Evolutionary conservation across 2,329 filamentous ascomycete genomes (phyloP), one percentile per base, ranked within the genome.

Genomic region (Neofusicoccum laricinum): DNA sequence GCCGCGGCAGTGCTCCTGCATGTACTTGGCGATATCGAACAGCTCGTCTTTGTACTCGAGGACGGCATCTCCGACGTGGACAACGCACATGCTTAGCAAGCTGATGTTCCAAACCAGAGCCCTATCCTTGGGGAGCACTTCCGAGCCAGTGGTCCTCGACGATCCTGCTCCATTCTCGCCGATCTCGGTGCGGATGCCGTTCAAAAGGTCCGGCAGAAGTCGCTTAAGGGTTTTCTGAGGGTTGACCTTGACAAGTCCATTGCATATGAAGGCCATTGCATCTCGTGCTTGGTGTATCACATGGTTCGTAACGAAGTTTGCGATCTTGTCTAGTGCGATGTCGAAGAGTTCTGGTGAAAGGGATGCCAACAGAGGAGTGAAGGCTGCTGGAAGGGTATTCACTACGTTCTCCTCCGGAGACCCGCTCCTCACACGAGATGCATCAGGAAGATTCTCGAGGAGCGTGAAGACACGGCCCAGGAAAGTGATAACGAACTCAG

Each of bases 251-350:
- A 95, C 97, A 25, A 99, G 84, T 0, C 92, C 91, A 76, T 97
- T 98, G 78, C 94, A 91, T 62, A 98, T 98, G 84, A 97, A 99
- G 1, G 96, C 95, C 90, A 99, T 97, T 7, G 95, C 94, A 81
- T 99, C 95, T 68, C 94, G 85, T 61, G 95, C 94, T 78, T 98
- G 95, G 71, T 99, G 93, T 17, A 99, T 94, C 55, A 99, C 95
- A 79, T 98, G 95, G 67, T 91, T 91, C 1, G 91, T 89, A 30
- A 97, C 90, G 75, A 99, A 99, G 36, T 91, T 87, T 2, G 93
- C 90, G 70, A 99, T 88, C 81, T 98, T 98, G 66, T 96, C 90
- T 58, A 99, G 80, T 0, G 92, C 92, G 74, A 95, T 86, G 71
- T 98, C 95, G 71, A 96, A 99, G 11, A 98, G 86, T 72, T 97